A percentile compares a stretch with the other conserved stretches of the same genome.
phyloP scores from a whole-genome alignment of 2,329 filamentous ascomycete species.

The Monosporascus sp. region DNA sequence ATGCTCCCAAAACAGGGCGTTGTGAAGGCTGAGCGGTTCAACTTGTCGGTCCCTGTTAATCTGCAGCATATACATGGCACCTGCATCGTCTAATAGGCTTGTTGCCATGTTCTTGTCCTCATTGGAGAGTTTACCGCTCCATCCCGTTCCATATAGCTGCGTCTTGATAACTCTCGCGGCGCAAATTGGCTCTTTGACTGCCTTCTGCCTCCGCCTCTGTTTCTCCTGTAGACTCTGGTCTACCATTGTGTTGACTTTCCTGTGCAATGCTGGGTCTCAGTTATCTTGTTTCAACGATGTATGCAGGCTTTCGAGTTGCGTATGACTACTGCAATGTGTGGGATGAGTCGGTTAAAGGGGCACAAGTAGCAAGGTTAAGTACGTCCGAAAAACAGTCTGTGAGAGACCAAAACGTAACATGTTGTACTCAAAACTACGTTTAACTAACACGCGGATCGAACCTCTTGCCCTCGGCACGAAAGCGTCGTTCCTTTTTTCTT shows the following conservation, averaged over 20 bases:
- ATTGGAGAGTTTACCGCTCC: conserved; percentile 12
- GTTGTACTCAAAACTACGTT: neutral
- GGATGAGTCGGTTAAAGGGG: too few relatives aligned
- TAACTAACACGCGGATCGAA: neutral
- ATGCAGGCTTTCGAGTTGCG: neutral
- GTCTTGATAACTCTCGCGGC: neutral
- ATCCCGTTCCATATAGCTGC: conserved; percentile 8
- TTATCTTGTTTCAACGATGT: neutral
- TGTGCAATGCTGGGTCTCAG: neutral
- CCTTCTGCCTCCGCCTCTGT: neutral
- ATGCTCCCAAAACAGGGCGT: conserved; percentile 22
- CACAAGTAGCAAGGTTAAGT: too few relatives aligned
- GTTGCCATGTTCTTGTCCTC: conserved; percentile 9
- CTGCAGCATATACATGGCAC: conserved; percentile 17
- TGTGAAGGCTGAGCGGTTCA: conserved; percentile 7
- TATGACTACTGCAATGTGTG: neutral
- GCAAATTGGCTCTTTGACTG: neutral
- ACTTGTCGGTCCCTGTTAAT: conserved; percentile 10
- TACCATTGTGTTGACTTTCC: neutral
- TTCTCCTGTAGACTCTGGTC: neutral
- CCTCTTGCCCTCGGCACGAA: neutral
- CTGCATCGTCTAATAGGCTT: conserved; percentile 5
- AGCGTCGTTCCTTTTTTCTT: neutral
- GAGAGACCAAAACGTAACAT: neutral
- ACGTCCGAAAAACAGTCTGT: too few relatives aligned